Evolutionary conservation across 2,329 filamentous ascomycete species (phyloP).

Genomic region (Botrytis byssoidea): DNA sequence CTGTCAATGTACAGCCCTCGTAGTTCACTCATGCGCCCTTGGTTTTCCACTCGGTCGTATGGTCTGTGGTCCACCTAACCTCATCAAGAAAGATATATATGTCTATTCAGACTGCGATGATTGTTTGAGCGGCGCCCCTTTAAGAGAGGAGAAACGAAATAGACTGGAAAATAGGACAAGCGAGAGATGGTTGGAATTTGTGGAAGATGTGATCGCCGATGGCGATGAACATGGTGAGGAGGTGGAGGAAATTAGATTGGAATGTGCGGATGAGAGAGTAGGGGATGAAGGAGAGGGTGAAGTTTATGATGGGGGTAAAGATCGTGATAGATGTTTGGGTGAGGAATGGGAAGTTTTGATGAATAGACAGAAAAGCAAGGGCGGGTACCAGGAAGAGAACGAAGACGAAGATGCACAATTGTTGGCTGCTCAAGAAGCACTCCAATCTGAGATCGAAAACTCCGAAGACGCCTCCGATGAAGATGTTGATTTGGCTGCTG

Average conservation of each 20-base stretch:
- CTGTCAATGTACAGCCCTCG: not conserved
- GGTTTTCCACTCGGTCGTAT: not conserved
- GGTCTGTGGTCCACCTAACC: not conserved
- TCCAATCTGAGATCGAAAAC: not conserved
- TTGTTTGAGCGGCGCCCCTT: not conserved
- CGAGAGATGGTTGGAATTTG: not conserved
- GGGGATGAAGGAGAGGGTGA: not conserved
- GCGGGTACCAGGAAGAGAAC: no score
- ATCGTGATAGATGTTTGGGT: not conserved
- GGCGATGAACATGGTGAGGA: not conserved
- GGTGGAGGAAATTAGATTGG: not conserved
- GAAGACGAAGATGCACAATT: not conserved
- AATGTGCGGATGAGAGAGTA: not conserved
- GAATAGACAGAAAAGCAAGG: not conserved
- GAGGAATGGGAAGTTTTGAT: not conserved
- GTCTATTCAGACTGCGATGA: not conserved
- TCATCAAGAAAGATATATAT: not conserved
- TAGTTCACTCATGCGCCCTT: not conserved
- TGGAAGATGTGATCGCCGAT: not conserved
- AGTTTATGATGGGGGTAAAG: not conserved
- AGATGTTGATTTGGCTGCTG: not conserved
- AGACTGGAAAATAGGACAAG: not conserved
- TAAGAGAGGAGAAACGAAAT: not conserved
- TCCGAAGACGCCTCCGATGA: not conserved
- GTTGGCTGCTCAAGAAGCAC: not conserved